Conservation (phyloP, 163 green algal species). For the Volvox carteri region DNA sequence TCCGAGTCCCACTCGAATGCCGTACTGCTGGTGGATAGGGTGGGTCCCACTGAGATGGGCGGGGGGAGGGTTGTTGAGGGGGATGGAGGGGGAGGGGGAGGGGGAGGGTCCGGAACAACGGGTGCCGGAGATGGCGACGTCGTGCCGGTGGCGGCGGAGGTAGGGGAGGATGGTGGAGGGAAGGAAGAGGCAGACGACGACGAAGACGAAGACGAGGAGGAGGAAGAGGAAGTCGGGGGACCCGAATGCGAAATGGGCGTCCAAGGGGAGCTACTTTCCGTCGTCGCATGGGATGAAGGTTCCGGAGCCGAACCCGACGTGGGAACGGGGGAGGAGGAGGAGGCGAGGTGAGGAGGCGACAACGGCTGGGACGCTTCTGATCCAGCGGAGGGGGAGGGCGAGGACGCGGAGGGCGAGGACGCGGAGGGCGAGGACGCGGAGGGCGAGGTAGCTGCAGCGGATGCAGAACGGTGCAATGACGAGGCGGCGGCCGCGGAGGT, state of each 20-base stretch:
- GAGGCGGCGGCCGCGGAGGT: neutral
- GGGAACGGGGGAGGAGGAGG: neutral
- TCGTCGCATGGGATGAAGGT: no score
- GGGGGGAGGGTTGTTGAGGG: neutral
- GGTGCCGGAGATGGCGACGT: no score
- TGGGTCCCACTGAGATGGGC: constrained; percentile 6
- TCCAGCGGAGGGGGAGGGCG: neutral
- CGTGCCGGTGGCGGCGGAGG: neutral
- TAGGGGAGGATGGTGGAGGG: neutral
- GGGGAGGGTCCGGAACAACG: neutral
- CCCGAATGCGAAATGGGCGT: no score
- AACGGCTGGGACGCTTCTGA: no score
- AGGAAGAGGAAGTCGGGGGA: no score
- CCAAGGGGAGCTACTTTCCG: no score
- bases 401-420: neutral
- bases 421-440: neutral
- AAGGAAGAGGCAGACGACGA: neutral
- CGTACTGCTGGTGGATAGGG: constrained; percentile 1
- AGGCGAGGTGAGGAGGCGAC: no score
- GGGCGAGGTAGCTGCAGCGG: neutral
- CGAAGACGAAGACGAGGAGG: neutral
- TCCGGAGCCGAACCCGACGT: no score
- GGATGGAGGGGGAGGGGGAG: neutral
- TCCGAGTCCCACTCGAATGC: constrained; percentile 49
- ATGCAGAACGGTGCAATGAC: neutral